Evolutionary conservation across 192 early-diverging fungal genomes (phyloP), one percentile per base, ranked within the genome.

Genomic region (Podila minutissima): DNA sequence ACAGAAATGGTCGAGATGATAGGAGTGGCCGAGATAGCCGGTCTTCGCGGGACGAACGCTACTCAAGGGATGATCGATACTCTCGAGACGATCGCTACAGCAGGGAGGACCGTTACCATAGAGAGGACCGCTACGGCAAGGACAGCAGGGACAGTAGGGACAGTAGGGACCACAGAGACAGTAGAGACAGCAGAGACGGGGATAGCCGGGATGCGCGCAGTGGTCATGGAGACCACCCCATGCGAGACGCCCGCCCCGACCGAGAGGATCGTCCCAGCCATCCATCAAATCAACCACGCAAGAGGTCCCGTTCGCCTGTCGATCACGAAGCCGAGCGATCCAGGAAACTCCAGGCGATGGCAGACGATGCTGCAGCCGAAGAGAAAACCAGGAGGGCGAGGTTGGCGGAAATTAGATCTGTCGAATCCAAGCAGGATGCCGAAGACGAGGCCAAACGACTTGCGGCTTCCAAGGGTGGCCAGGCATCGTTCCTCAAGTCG

Each of bases 311-410:
- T 15, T 73, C 71, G 6, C 71, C 71, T 17, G 35, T 17, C 20
- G 62, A 63, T 38, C 12, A 37, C 35, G 69, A 41, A 32, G 64
- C 69, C 32, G 75, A 79, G 51, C 33, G 66, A 8, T 69, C 67
- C 12, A 57, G 67, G 62, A 75, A 64, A 26, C 37, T 88, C 46
- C 69, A 67, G 57, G 87, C 75, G 8, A 87, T 87, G 86, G 48
- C 78, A n/a, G 71, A 71, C 1, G 67, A 87, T 83, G 86, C 86
- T 2, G 38, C 59, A 11, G 74, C 72, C 17, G 71, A 82, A 26
- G 84, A 84, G 35, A 49, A 41, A 22, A 48, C 61, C 13, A 74
- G 86, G 11, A 75, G 75, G 29, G 38, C 20, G 6, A 72, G 86
- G 1, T 37, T 87, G 63, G 66, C 67, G 26, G 85, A 83, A 35